Evolutionary conservation across 1,284 basidiomycete genomes (phyloP).

Genomic region (Heterobasidion occidentale): DNA sequence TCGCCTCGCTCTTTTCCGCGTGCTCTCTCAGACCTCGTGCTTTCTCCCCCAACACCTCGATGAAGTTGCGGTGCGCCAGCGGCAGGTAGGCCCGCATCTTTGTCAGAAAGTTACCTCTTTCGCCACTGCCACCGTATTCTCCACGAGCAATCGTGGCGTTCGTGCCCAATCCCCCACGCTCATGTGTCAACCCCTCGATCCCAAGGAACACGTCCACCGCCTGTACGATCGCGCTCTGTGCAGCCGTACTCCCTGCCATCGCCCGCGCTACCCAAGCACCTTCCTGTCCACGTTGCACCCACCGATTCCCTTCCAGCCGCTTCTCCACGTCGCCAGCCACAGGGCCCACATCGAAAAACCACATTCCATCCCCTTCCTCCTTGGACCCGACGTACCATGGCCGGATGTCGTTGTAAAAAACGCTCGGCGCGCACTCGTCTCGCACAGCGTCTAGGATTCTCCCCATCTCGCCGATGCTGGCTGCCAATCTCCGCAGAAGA

Average conservation of each 20-base stretch:
- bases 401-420: conserved; percentile 6
- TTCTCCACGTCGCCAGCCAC: background rate
- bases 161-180: conserved; percentile 14
- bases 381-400: conserved; percentile 7
- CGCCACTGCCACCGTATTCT: background rate
- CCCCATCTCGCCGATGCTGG: conserved; percentile 36
- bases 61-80: conserved; percentile 44
- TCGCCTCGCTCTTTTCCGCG: conserved; percentile 10
- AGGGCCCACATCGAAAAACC: background rate
- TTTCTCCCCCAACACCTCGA: conserved; percentile 34
- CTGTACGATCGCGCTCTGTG: conserved; percentile 10
- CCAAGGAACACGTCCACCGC: conserved; percentile 10
- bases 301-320: background rate
- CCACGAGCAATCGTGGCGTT: background rate
- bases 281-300: background rate
- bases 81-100: conserved; percentile 48
- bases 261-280: conserved; percentile 1
- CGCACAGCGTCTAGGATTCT: conserved; percentile 35
- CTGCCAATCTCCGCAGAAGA: conserved; percentile 27
- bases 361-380: background rate
- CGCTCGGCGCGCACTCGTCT: conserved; percentile 5
- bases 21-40: conserved; percentile 22
- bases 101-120: conserved; percentile 30
- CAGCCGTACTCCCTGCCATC: conserved; percentile 8
- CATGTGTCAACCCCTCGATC: conserved; percentile 7